Conservation (phyloP, 1,284 basidiomycete species). For the Ustilago sp. region DNA sequence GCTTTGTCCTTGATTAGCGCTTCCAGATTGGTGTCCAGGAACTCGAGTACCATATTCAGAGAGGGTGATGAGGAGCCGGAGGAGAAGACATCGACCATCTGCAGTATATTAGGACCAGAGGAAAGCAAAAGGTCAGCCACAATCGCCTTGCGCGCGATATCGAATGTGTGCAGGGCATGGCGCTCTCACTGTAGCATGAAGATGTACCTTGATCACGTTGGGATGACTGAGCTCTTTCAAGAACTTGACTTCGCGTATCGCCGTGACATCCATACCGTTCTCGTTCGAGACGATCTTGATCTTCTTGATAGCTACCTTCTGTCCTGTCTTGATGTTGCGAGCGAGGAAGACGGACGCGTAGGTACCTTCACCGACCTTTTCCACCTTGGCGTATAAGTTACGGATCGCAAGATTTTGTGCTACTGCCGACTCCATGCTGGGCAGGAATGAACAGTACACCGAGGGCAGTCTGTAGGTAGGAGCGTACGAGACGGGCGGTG, state of each 20-base stretch:
- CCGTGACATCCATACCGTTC: constrained; percentile 99
- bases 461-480: background rate
- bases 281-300: constrained; percentile 74
- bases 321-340: constrained; percentile 76
- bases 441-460: constrained; percentile 38
- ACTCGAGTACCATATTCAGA: constrained; percentile 96
- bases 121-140: background rate
- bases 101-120: background rate
- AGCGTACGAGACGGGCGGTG: background rate
- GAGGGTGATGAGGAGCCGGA: constrained; percentile 81
- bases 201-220: constrained; percentile 87
- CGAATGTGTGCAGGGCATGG: background rate
- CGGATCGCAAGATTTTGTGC: constrained; percentile 56
- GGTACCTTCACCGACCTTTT: constrained; percentile 83
- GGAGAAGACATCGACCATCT: constrained; percentile 97
- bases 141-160: background rate
- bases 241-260: constrained; percentile 97
- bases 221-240: constrained; percentile 91
- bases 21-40: constrained; percentile 96
- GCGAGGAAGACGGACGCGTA: constrained; percentile 87
- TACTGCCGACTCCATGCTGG: constrained; percentile 54
- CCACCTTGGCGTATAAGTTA: constrained; percentile 53
- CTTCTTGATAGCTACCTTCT: constrained; percentile 95
- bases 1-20: constrained; percentile 93
- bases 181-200: background rate